Evolutionary conservation across 2,329 filamentous ascomycete genomes (phyloP), one percentile per base, ranked within the genome.

Genomic region (Colletotrichum eleusines): DNA sequence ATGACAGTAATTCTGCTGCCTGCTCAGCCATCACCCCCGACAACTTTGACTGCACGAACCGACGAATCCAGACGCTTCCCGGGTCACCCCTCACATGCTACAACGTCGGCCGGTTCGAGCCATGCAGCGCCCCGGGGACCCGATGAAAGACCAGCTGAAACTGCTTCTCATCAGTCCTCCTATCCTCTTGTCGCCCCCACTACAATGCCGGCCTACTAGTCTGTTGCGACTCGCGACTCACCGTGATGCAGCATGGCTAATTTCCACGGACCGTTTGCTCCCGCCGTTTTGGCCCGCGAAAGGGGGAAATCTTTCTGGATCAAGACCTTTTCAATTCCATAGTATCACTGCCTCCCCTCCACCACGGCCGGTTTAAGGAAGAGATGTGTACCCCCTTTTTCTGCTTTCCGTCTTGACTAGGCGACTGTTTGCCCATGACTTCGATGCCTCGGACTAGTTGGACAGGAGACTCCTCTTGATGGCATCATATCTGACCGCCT

Each of bases 1-100:
- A n/a, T 42, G 5, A 12, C 1, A 5, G 20, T 44, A 70, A 70
- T 70, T 58, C 63, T 70, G 67, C 63, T 70, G 67, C 63, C 67
- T 70, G 57, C 42, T 69, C 48, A 26, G 64, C n/a, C 2, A 38
- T 33, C 35, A 35, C 6, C 38, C 26, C n/a, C n/a, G 54, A 33
- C 26, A 44, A 35, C 40, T 28, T 20, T 20, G 26, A 20, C 44
- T 48, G 5, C 51, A 26, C 50, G 40, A 57, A 35, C n/a, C 2
- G 16, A n/a, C 67, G 57, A 70, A 70, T 67, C 63, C 26, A 20
- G 7, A n/a, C 20, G 5, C 50, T 51, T n/a, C 31, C 12, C 28
- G 1, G 12, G n/a, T n/a, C 42, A 18, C 50, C 51, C 60, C 16
- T 46, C 51, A 48, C 4, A 14, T 40, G 16, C 42, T n/a, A 46